A percentile compares a stretch with the other conserved stretches of the same genome.
These are phyloP conservation scores for Mucor velutinosus DNA, from an alignment of 371 early-diverging fungal species.

Conservation along the genomic window DNA sequence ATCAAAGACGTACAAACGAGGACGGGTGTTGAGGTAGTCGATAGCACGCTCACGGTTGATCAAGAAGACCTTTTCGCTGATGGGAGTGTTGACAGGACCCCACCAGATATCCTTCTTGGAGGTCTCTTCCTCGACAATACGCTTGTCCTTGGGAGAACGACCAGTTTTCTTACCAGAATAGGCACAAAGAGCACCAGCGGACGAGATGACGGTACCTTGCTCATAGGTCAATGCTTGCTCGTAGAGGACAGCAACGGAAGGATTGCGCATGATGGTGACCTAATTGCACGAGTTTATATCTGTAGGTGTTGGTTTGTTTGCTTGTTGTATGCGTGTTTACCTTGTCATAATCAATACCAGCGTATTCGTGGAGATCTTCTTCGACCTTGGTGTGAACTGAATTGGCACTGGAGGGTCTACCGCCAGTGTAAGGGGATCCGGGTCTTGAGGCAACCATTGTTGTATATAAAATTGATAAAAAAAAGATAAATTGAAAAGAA, in stretches of 20 bases:
- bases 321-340: constrained; percentile 11
- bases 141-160: constrained; percentile 92
- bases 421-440: constrained; percentile 37
- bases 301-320: too few relatives aligned
- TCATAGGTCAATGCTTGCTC: constrained; percentile 93
- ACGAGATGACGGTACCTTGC: constrained; percentile 86
- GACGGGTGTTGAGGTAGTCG: constrained; percentile 95
- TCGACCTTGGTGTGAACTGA: constrained; percentile 49
- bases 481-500: neutral
- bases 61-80: constrained; percentile 87
- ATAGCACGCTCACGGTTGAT: constrained; percentile 95
- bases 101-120: constrained; percentile 90
- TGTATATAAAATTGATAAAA: neutral
- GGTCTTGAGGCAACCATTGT: constrained; percentile 39
- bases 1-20: constrained; percentile 94
- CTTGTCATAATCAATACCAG: constrained; percentile 58
- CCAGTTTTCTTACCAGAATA: constrained; percentile 91
- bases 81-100: constrained; percentile 95
- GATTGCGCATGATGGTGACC: constrained; percentile 68
- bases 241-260: constrained; percentile 85
- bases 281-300: too few relatives aligned
- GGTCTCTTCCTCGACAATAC: constrained; percentile 89
- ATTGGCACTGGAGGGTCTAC: constrained; percentile 37
- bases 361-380: constrained; percentile 53
- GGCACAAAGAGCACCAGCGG: constrained; percentile 91